Evolutionary conservation across 805 yeast species (phyloP), one percentile per base, ranked within the genome.

Genomic region (Saccharomycopsis lassenensis): DNA sequence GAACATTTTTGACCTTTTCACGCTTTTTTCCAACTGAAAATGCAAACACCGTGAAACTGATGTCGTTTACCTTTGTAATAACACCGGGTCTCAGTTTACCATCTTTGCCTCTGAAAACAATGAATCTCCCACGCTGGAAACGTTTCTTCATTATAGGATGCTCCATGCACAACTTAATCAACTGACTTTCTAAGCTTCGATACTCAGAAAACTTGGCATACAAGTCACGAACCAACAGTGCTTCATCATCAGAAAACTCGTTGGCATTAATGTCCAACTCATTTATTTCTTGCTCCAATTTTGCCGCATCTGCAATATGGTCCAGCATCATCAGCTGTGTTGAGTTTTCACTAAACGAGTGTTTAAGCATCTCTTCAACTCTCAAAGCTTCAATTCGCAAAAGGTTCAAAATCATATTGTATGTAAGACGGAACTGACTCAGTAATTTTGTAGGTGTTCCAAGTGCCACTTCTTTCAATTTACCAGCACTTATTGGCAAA

Each of bases 351-450:
- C 93, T 74, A 57, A 91, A 91, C 1, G 96, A 86, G 45, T 89
- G 82, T 52, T 87, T 89, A 49, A 91, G 89, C 94, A 91, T 91
- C 54, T 91, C 98, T 53, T 91, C 98, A n/a, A 91, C 97, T 48
- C 80, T 73, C 44, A 91, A 62, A 0, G 97, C 96, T 55, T 91
- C 98, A 40, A 91, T 86, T 54, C 98, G 71, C 46, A 91, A 63
- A 43, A 91, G 59, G 51, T 89, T 91, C 54, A 91, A 66, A 47
- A 87, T 89, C 97, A 91, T 91, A 48, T 82, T 87, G 57, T 91
- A 91, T 0, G 98, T 91, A 52, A 91, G 65, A 53, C 98, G 69
- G 63, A 91, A 91, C 52, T 91, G 97, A 5, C 95, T 82, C 45
- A 77, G 77, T 38, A 91, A 66, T 50, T 84, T 87, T 1, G 96